Percentiles rank a stretch among this genome's conserved stretches.
Conservation (phyloP, 1,284 basidiomycete species). For the Vanrija sp. region DNA sequence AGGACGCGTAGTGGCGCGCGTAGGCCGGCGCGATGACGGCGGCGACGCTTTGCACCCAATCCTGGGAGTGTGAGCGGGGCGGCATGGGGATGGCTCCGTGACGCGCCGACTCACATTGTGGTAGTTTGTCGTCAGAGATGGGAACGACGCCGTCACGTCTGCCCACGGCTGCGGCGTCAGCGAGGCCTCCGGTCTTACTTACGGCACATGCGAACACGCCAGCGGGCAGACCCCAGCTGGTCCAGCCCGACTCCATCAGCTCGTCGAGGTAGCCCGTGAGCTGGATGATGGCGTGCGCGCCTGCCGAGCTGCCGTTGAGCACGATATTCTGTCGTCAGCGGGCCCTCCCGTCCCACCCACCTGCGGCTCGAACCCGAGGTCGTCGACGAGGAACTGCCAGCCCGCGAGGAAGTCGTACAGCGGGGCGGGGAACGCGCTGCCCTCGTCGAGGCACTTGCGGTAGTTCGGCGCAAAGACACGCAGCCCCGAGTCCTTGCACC, state of each 20-base stretch:
- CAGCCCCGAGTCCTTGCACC: background rate
- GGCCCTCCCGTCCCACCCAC: background rate
- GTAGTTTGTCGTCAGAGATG: conserved; percentile 2
- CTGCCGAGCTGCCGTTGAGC: conserved; percentile 9
- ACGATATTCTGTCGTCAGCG: conserved; percentile 9
- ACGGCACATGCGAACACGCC: conserved; percentile 4
- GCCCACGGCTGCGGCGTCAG: conserved; percentile 10
- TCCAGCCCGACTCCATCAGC: conserved; percentile 4
- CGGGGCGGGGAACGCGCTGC: conserved; percentile 6
- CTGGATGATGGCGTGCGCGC: conserved; percentile 7
- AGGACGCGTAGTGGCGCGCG: conserved; percentile 1
- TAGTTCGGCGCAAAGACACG: conserved; percentile 12
- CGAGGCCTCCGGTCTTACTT: background rate
- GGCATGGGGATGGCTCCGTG: too few species aligned
- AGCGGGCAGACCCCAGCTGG: conserved; percentile 5
- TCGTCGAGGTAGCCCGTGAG: conserved; percentile 15
- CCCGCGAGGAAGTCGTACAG: conserved; percentile 13
- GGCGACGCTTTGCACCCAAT: conserved; percentile 1
- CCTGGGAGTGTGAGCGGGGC: background rate
- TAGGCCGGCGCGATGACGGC: conserved; percentile 1
- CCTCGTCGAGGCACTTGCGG: conserved; percentile 12
- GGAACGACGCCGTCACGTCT: conserved; percentile 8
- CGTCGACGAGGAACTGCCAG: conserved; percentile 10
- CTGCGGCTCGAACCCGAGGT: conserved; percentile 13
- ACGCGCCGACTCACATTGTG: conserved; percentile 10